These are phyloP conservation scores for Lavandula angustifolia DNA, from an alignment of 257 asterid species.

Conservation along the genomic window DNA sequence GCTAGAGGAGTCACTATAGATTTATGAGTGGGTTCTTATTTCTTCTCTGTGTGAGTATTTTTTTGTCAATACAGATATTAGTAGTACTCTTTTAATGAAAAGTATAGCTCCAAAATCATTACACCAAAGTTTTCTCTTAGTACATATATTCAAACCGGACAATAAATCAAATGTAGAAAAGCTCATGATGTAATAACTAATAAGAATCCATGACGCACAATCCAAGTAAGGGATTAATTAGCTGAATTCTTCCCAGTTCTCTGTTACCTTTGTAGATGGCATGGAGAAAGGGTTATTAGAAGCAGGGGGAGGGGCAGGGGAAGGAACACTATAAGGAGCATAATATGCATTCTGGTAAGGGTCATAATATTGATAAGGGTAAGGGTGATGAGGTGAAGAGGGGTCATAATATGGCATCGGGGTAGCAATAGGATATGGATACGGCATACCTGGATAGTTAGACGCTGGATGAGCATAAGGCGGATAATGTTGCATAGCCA, in stretches of 20 bases:
- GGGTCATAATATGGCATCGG: constrained; percentile 14
- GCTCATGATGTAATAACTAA: constrained; percentile 8
- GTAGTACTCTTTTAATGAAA: background rate
- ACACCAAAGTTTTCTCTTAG: constrained; percentile 12
- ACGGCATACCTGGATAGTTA: background rate
- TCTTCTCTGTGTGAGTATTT: background rate
- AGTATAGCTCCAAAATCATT: constrained; percentile 9
- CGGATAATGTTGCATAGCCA: background rate
- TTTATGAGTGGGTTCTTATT: constrained; percentile 35
- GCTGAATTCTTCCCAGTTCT: constrained; percentile 33
- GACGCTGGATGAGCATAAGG: background rate
- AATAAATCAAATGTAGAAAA: constrained; percentile 7
- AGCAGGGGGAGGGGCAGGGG: background rate
- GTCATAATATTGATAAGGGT: constrained; percentile 10
- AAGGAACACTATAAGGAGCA: background rate
- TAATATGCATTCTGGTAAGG: constrained; percentile 13
- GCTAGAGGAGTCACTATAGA: constrained; percentile 74
- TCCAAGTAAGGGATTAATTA: constrained; percentile 17
- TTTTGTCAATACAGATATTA: constrained; percentile 25
- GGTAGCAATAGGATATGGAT: background rate
- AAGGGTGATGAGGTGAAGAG: background rate
- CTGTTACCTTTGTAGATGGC: constrained; percentile 28
- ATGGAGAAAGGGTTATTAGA: constrained; percentile 19
- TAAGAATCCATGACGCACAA: constrained; percentile 21
- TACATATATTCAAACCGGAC: constrained; percentile 3